These are phyloP conservation scores for Ascochyta fabae DNA, from an alignment of 2,329 filamentous ascomycete genomes.

Conservation along the genomic window DNA sequence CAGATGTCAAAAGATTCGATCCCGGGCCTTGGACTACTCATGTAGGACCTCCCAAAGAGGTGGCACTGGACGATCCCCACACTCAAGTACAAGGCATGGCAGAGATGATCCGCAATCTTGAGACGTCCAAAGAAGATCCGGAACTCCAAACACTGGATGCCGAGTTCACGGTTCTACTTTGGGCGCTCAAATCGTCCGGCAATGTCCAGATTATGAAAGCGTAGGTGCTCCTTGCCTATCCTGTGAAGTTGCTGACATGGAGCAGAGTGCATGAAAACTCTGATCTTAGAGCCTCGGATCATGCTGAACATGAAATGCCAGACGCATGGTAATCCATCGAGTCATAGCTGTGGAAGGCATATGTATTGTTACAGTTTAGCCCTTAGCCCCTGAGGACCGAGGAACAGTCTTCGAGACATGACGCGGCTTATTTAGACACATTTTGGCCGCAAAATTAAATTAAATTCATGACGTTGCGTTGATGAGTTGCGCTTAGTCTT, in stretches of 20 bases:
- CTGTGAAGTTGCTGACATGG: neutral
- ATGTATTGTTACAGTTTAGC: neutral
- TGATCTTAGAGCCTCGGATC: too few species aligned
- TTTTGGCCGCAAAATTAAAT: neutral
- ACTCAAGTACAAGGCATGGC: slow-evolving; percentile 21
- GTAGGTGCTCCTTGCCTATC: neutral
- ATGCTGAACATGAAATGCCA: neutral
- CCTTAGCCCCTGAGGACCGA: neutral
- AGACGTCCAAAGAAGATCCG: slow-evolving; percentile 22
- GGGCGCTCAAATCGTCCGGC: slow-evolving; percentile 25
- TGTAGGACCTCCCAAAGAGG: slow-evolving; percentile 7
- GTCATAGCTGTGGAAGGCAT: neutral
- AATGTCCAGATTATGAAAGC: slow-evolving; percentile 8
- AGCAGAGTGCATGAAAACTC: neutral
- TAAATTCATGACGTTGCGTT: neutral
- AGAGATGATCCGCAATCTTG: slow-evolving; percentile 26
- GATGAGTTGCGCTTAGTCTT: neutral
- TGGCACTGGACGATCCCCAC: slow-evolving; percentile 12
- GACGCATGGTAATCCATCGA: neutral
- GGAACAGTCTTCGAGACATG: neutral
- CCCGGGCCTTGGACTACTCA: slow-evolving; percentile 36
- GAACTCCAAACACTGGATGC: slow-evolving; percentile 26
- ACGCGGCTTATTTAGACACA: neutral
- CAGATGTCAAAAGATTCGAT: slow-evolving; percentile 27
- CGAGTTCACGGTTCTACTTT: slow-evolving; percentile 22